Evolutionary conservation across 2,329 filamentous ascomycete species (phyloP), one percentile per base, ranked within the genome.

Genomic region (Aspergillus ochraceoroseus): DNA sequence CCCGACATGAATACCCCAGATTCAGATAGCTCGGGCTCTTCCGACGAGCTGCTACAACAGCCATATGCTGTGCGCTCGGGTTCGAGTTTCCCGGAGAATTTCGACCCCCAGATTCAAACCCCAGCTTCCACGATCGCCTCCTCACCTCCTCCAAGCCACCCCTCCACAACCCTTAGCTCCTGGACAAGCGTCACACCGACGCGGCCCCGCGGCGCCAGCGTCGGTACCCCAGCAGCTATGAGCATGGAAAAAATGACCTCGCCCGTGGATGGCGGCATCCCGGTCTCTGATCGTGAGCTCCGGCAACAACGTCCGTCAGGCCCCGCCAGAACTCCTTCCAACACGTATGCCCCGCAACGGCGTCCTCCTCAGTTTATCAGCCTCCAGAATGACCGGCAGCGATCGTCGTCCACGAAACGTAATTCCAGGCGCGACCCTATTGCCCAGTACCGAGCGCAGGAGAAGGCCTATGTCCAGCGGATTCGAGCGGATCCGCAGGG

Each of bases 391-490:
- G 70, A 69, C 49, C 71, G 73, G 41, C 71, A 75, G 47, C 73
- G 79, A 46, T 79, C 76, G 5, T 73, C 70, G 5, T 81, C 79
- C 2, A 64, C 71, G 2, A 76, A 75, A 46, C 69, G 80, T 48
- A 58, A 61, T 26, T 63, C 72, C 25, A 69, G 77, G 44, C 65
- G 74, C 48, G 83, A 86, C 55, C 82, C 82, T 7, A 82, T 83
- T 55, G 80, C 81, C 37, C 80, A 84, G 52, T 87, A 86, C 60
- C 73, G 85, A 45, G 85, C 86, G 32, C 87, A 96, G 66, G 90
- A 96, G 65, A 87, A 89, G 61, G 90, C 90, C 42, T 98, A 98
- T 61, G 83, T 96, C 22, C 87, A 95, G 64, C 82, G 90, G 54
- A 77, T 96, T 58, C 82, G 88, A 43, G 87, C 94, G 60, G 86